phyloP scores from a whole-genome alignment of 129 eudicot genomes.

The Flaveria sonorensis region DNA sequence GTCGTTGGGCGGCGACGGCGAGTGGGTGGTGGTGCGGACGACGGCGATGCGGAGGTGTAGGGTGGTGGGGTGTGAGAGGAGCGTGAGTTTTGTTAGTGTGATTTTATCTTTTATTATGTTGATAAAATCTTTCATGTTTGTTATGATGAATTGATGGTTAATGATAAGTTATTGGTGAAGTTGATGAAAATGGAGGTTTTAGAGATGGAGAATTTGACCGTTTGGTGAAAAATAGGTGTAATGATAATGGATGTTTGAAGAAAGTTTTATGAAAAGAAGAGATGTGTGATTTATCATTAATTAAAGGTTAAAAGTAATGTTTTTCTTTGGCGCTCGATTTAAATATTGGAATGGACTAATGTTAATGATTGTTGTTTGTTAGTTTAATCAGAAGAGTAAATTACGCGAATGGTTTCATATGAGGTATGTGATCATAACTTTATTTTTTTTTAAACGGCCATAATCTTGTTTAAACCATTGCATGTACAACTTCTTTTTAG shows the following conservation, averaged over 20 bases:
- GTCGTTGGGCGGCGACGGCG: constrained; percentile 57
- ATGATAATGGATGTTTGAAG: not conserved
- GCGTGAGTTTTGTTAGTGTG: constrained; percentile 62
- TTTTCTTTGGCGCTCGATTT: not conserved
- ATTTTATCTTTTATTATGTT: constrained; percentile 78
- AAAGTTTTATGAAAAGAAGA: constrained; percentile 16
- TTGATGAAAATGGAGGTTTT: not conserved
- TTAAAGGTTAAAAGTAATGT: not conserved
- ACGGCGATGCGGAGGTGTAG: constrained; percentile 68
- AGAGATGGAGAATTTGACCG: constrained; percentile 26
- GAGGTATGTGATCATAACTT: no score
- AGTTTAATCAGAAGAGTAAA: no score
- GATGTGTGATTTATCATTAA: not conserved
- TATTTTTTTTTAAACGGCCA: no score
- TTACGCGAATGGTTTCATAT: no score
- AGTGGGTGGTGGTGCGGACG: constrained; percentile 86
- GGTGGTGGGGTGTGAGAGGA: constrained; percentile 52
- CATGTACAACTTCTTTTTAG: no score
- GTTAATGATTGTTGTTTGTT: not conserved
- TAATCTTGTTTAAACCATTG: no score
- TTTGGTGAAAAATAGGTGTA: not conserved
- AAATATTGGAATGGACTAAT: not conserved
- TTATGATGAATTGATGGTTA: constrained; percentile 12
- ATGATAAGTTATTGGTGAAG: constrained; percentile 24
- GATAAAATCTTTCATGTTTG: constrained; percentile 51